Percentiles rank a stretch among this genome's conserved stretches.
Conservation (phyloP, 2,329 filamentous ascomycete genomes). For the Coniochaeta hoffmannii region DNA sequence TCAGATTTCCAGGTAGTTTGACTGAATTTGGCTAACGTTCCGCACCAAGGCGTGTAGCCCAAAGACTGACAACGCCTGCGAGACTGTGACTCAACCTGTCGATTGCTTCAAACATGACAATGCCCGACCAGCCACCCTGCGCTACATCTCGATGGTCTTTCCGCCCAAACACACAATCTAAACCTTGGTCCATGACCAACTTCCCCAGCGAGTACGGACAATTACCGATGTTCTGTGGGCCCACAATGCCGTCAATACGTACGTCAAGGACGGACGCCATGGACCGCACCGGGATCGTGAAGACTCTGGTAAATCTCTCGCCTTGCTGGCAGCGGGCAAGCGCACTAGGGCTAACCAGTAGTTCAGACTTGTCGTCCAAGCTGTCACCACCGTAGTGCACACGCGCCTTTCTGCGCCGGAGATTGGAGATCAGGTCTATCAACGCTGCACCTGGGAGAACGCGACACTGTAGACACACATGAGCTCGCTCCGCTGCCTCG, state of each 20-base stretch:
- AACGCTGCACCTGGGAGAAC: background rate
- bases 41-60: too few relatives aligned
- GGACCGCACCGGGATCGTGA: background rate
- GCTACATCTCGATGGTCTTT: background rate
- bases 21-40: too few relatives aligned
- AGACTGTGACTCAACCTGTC: background rate
- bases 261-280: background rate
- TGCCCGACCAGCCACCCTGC: background rate
- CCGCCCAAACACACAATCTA: background rate
- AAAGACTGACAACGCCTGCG: too few relatives aligned
- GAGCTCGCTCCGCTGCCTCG: background rate
- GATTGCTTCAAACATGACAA: background rate
- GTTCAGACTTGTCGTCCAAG: background rate
- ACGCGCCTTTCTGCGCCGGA: background rate
- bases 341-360: background rate
- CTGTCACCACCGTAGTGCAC: background rate
- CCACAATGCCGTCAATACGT: background rate
- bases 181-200: background rate
- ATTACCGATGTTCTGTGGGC: background rate
- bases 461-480: background rate
- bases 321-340: background rate
- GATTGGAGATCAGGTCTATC: background rate
- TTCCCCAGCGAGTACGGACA: background rate
- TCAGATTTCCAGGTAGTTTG: too few relatives aligned
- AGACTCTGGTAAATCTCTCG: background rate